These are phyloP conservation scores for Boletellus emodensis DNA, from an alignment of 768 basidiomycete species.

Conservation along the genomic window DNA sequence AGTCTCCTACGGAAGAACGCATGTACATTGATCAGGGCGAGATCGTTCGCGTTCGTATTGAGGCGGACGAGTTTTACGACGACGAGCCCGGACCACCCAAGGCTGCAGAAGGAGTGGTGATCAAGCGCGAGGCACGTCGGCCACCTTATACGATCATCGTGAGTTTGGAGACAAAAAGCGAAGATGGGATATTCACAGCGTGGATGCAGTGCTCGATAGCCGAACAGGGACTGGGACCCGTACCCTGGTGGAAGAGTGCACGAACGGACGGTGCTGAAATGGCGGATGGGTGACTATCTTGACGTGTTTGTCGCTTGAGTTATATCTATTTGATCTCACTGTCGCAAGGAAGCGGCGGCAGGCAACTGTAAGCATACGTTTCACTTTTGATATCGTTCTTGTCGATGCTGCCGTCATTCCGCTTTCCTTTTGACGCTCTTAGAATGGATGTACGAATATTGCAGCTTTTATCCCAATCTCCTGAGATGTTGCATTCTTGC, in stretches of 20 bases:
- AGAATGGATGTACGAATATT: background rate
- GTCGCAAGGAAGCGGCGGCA: background rate
- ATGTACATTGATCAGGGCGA: constrained; percentile 83
- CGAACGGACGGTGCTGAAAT: constrained; percentile 39
- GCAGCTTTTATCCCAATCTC: no score
- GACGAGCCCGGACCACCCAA: constrained; percentile 84
- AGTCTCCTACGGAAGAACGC: constrained; percentile 58
- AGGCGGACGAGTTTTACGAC: constrained; percentile 79
- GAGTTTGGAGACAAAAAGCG: constrained; percentile 19
- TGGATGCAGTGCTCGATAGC: constrained; percentile 73
- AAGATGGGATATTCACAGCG: background rate
- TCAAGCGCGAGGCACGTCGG: constrained; percentile 44
- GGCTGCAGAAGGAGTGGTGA: constrained; percentile 62
- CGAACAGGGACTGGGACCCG: constrained; percentile 77
- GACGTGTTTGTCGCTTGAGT: background rate
- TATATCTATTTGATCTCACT: background rate
- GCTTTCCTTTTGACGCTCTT: background rate
- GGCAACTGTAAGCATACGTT: constrained; percentile 2
- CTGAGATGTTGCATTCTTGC: no score
- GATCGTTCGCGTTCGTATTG: constrained; percentile 71
- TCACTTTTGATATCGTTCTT: no score
- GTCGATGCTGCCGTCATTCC: background rate
- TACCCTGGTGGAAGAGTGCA: constrained; percentile 68
- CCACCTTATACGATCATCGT: constrained; percentile 73
- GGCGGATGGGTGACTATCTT: constrained; percentile 34